Conservation (phyloP, 2,329 filamentous ascomycete species). For the Cladosporium sp. region DNA sequence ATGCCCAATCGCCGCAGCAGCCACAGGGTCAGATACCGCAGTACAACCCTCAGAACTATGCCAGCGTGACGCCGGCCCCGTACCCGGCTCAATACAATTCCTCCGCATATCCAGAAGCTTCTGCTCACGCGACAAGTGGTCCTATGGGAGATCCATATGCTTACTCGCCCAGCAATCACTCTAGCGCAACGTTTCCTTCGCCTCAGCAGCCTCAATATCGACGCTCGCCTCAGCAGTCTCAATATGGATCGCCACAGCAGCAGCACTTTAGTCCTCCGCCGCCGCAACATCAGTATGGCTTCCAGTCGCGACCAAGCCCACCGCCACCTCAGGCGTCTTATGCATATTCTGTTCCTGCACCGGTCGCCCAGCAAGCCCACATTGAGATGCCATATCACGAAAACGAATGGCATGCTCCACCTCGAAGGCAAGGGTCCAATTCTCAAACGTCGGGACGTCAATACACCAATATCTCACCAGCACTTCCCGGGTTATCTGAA, state of each 20-base stretch:
- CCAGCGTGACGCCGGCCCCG: conserved; percentile 34
- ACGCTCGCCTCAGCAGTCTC: conserved; percentile 15
- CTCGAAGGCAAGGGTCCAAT: conserved; percentile 17
- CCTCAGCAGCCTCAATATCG: conserved; percentile 7
- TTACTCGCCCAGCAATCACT: conserved; percentile 21
- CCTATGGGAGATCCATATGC: conserved; percentile 26
- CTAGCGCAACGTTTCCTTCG: conserved; percentile 3
- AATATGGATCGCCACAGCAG: conserved; percentile 19
- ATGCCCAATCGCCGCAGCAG: conserved; percentile 46
- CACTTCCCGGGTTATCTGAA: conserved; percentile 18
- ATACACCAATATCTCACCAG: conserved; percentile 17
- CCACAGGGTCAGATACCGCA: conserved; percentile 47
- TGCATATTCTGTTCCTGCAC: conserved; percentile 16
- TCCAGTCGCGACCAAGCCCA: conserved; percentile 19
- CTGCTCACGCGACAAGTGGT: conserved; percentile 23
- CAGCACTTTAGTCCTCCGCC: conserved; percentile 23
- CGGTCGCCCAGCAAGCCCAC: conserved; percentile 15
- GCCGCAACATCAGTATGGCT: conserved; percentile 18
- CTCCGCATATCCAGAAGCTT: conserved; percentile 23
- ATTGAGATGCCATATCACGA: conserved; percentile 21
- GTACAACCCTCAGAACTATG: conserved; percentile 69
- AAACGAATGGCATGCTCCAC: conserved; percentile 17
- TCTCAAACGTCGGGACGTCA: conserved; percentile 15
- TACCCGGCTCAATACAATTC: conserved; percentile 25
- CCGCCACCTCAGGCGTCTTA: conserved; percentile 19